These are phyloP conservation scores for Saturnispora diversa DNA, from an alignment of 805 yeast genomes.

Conservation along the genomic window DNA sequence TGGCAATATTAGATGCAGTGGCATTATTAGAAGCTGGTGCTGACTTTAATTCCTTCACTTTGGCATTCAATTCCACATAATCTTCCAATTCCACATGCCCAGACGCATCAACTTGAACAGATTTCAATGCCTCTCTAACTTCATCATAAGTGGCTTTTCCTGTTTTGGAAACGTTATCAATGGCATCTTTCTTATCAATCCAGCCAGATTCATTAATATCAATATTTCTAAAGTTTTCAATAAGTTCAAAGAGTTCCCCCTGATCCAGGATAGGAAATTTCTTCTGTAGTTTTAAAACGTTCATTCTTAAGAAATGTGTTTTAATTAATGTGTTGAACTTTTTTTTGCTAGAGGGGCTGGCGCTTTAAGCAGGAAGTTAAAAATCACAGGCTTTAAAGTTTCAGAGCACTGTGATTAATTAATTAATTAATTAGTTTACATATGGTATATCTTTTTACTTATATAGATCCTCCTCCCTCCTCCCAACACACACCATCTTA, in stretches of 20 bases:
- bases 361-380: background rate
- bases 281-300: constrained; percentile 36
- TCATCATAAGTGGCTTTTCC: constrained; percentile 86
- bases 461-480: no score
- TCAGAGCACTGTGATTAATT: no score
- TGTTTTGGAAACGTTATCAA: constrained; percentile 68
- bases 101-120: constrained; percentile 88
- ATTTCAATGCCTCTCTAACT: constrained; percentile 87
- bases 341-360: constrained; percentile 5
- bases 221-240: constrained; percentile 78
- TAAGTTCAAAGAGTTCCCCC: constrained; percentile 74
- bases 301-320: no score
- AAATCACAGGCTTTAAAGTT: no score
- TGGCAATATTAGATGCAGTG: background rate
- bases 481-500: no score
- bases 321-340: no score
- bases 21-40: constrained; percentile 11
- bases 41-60: constrained; percentile 50
- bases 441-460: no score
- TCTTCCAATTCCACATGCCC: constrained; percentile 97
- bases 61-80: constrained; percentile 76
- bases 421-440: no score
- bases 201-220: constrained; percentile 91
- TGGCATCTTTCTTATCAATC: constrained; percentile 84
- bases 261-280: constrained; percentile 82